Evolutionary conservation across 805 yeast species (phyloP), one percentile per base, ranked within the genome.

Genomic region (Metschnikowia cubensis): DNA sequence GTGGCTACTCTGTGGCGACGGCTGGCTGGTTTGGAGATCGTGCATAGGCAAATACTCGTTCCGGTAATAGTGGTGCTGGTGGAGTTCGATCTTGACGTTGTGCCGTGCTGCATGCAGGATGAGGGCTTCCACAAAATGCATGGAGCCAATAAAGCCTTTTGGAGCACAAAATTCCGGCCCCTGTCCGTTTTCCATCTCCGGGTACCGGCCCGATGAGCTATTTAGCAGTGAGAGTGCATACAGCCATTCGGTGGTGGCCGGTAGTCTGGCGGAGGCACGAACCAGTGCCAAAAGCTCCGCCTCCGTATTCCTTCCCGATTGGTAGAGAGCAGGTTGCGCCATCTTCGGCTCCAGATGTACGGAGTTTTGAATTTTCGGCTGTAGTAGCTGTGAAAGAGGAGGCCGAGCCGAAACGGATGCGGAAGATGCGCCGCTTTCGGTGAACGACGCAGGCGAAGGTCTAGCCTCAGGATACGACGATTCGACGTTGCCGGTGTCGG

Each of bases 61-160:
- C 29, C 20, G 90, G 63, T 87, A 87, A 65, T 87, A 92, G 42
- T 86, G 82, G 65, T 88, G 96, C 64, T 89, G 96, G 66, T 89
- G 96, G 15, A 89, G 79, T 2, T 89, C 83, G 13, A 89, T 74
- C 42, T 78, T 75, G 37, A 86, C 68, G 17, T 79, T 75, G 56
- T 79, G 75, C 41, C 68, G 67, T 53, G 77, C 81, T 0, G 91
- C 90, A 45, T 82, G 75, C 35, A 79, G 77, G 5, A 86, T 73
- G 7, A 86, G 65, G 51, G 75, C 71, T 49, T 80, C 81, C 0
- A 82, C 89, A 20, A 78, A 59, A 31, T 77, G 82, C 50, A 80
- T 77, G 15, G 75, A 71, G 34, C 71, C 64, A 2, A 86, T 83
- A 1, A 66, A 57, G 1, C 89, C 89, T 21, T 65, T 15, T 10